Evolutionary conservation across 2,329 filamentous ascomycete species (phyloP).

Genomic region (Endocalyx cinctus): DNA sequence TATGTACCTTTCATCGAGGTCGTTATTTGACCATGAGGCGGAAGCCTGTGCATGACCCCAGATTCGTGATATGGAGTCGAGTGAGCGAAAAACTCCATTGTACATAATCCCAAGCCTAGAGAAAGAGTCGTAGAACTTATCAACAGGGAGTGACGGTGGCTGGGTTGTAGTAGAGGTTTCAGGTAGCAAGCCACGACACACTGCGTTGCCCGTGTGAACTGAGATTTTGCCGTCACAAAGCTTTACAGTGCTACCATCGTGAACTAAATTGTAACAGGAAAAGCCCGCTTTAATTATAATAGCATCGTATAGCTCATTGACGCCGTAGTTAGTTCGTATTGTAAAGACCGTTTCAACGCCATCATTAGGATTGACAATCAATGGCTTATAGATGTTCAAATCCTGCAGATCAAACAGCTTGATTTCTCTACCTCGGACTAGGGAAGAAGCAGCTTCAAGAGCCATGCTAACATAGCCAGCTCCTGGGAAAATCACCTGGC

Average conservation of each 20-base stretch:
- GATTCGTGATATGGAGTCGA: background rate
- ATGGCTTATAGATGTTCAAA: background rate
- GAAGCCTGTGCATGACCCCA: background rate
- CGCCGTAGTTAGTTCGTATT: too few species aligned
- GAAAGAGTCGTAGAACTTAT: background rate
- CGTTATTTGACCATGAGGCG: background rate
- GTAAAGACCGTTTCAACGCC: background rate
- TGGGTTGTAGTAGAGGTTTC: too few species aligned
- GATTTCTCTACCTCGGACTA: background rate
- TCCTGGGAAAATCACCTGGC: constrained; percentile 35
- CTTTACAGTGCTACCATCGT: too few species aligned
- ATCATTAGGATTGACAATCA: background rate
- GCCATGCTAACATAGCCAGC: constrained; percentile 38
- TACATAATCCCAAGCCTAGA: background rate
- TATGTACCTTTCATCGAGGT: background rate
- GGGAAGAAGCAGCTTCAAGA: constrained; percentile 31
- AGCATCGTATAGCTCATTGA: too few species aligned
- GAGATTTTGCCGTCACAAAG: background rate
- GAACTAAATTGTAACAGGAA: background rate
- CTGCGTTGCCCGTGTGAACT: too few species aligned
- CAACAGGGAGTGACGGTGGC: too few species aligned
- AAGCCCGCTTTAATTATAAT: background rate
- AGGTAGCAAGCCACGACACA: too few species aligned
- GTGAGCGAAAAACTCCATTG: background rate
- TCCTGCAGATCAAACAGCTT: background rate